phyloP scores from a whole-genome alignment of 2,329 filamentous ascomycete species.

The Rhynchosporium agropyri region DNA sequence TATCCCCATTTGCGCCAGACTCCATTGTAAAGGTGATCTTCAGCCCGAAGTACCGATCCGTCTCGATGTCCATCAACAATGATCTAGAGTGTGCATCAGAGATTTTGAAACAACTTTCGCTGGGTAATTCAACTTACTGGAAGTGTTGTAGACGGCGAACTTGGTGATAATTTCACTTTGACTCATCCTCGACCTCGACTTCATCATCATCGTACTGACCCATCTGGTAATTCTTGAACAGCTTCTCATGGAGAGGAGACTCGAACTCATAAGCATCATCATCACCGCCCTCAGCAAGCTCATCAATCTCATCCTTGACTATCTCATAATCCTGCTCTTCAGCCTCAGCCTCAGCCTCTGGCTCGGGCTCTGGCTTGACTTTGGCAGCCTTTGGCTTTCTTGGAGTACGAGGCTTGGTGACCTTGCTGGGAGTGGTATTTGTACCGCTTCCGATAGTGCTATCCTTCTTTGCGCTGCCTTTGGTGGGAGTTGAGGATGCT shows the following conservation, averaged over 20 bases:
- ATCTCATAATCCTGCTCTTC: neutral
- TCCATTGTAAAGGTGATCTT: neutral
- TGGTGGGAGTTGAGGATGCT: neutral
- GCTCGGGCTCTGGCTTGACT: neutral
- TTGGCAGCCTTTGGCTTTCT: slow-evolving; percentile 17
- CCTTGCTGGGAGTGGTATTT: slow-evolving; percentile 23
- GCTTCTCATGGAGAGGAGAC: neutral
- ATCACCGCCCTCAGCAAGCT: slow-evolving; percentile 4
- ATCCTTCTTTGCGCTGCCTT: slow-evolving; percentile 15
- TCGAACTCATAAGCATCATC: slow-evolving; percentile 9
- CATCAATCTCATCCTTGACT: slow-evolving; percentile 12
- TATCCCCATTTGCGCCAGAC: too few relatives aligned
- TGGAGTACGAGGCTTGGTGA: slow-evolving; percentile 21
- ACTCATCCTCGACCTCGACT: neutral
- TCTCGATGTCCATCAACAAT: neutral
- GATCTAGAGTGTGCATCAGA: neutral
- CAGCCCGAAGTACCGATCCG: neutral
- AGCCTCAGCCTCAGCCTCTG: neutral
- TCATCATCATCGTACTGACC: slow-evolving; percentile 8
- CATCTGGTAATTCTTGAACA: slow-evolving; percentile 8
- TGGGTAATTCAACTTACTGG: neutral
- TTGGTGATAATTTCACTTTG: neutral
- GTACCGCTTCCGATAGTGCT: slow-evolving; percentile 20
- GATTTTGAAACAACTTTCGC: neutral
- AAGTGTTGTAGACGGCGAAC: neutral